Evolutionary conservation across 257 asterid genomes (phyloP).

Genomic region (Penstemon davidsonii): DNA sequence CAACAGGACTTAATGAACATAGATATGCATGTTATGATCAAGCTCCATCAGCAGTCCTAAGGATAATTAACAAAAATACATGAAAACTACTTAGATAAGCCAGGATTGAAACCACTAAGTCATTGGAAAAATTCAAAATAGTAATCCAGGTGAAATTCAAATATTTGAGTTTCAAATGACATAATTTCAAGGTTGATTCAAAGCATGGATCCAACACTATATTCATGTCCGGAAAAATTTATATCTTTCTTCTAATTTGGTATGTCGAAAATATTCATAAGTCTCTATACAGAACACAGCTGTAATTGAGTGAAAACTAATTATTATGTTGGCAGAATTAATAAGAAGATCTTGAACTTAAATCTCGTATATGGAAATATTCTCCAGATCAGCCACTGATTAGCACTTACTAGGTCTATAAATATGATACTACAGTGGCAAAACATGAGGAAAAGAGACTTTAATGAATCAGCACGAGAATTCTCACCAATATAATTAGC

Average conservation of each 20-base stretch:
- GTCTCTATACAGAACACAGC: background rate
- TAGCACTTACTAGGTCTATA: slow-evolving; percentile 10
- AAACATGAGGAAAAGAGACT: background rate
- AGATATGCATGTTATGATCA: background rate
- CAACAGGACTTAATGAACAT: background rate
- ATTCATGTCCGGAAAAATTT: background rate
- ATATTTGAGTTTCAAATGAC: background rate
- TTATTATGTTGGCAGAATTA: background rate
- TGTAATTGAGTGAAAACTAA: background rate
- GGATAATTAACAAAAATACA: slow-evolving; percentile 3
- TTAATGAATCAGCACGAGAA: background rate
- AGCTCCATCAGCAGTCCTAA: background rate
- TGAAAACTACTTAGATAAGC: background rate
- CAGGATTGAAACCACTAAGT: background rate
- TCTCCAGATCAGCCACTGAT: slow-evolving; percentile 2
- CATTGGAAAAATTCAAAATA: background rate
- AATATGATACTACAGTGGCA: background rate
- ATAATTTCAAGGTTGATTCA: background rate
- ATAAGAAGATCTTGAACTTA: background rate
- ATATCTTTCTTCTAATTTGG: background rate
- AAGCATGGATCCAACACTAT: background rate
- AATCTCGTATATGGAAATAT: background rate
- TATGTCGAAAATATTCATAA: background rate
- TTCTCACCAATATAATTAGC: background rate
- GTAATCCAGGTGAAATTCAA: slow-evolving; percentile 11